Evolutionary conservation across 148 eudicot species (phyloP).

Genomic region (Selenicereus undatus): DNA sequence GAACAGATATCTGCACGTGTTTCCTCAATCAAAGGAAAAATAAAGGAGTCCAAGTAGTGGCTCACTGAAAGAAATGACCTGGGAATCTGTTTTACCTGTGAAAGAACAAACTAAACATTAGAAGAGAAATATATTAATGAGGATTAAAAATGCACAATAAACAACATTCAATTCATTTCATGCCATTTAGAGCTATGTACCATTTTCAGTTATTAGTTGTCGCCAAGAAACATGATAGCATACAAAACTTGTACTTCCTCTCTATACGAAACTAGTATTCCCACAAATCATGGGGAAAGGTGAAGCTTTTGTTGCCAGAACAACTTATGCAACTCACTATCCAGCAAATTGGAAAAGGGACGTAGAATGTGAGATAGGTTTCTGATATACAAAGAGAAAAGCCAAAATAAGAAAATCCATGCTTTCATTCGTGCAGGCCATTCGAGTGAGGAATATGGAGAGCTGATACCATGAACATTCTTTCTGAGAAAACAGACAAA

Average conservation of each 20-base stretch:
- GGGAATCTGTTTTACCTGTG: constrained; percentile 18
- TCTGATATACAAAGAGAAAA: background rate
- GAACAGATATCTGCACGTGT: constrained; percentile 20
- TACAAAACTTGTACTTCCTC: background rate
- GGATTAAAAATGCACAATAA: background rate
- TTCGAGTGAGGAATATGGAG: background rate
- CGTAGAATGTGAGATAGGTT: background rate
- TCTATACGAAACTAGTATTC: background rate
- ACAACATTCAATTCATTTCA: no score
- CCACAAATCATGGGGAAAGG: background rate
- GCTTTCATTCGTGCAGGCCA: background rate
- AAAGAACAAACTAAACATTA: background rate
- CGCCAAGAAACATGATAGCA: background rate
- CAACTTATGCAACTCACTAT: background rate
- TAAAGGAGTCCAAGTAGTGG: constrained; percentile 14
- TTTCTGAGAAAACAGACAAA: background rate
- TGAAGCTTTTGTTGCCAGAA: background rate
- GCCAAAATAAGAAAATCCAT: background rate
- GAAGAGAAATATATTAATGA: background rate
- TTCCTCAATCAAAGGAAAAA: constrained; percentile 19
- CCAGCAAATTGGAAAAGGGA: background rate
- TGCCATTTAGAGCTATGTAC: background rate
- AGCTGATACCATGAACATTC: background rate
- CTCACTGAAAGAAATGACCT: constrained; percentile 9
- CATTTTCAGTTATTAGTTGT: background rate